phyloP scores from a whole-genome alignment of 2,329 filamentous ascomycete species.

The Stemphylium beticola region DNA sequence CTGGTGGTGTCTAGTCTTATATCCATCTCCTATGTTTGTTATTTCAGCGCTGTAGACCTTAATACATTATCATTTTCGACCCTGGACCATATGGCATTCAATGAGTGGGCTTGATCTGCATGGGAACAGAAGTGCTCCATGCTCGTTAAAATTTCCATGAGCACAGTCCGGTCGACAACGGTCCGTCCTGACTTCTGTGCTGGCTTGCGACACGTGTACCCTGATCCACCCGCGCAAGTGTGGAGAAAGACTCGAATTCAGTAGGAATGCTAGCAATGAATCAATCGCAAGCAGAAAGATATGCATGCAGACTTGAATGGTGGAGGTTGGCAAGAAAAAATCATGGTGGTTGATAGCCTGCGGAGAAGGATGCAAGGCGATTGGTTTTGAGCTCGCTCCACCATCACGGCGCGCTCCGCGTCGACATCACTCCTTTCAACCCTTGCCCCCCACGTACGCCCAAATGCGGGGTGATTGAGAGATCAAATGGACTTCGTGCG shows the following conservation, averaged over 20 bases:
- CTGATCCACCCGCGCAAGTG: neutral
- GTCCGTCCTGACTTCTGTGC: neutral
- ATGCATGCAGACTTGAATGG: neutral
- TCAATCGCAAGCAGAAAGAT: neutral
- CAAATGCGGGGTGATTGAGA: constrained; percentile 33
- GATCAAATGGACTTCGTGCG: constrained; percentile 36
- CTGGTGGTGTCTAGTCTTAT: neutral
- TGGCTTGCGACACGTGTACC: neutral
- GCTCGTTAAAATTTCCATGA: neutral
- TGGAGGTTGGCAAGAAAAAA: neutral
- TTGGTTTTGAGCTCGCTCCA: constrained; percentile 16
- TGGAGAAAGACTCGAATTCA: neutral
- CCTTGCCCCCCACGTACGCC: constrained; percentile 26
- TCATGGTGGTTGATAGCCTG: neutral
- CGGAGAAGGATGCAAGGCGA: constrained; percentile 16
- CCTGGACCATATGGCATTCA: too few species aligned
- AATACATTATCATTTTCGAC: neutral
- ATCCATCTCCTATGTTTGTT: neutral
- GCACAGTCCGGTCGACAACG: neutral
- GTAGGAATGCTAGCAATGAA: neutral
- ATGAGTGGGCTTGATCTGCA: too few species aligned
- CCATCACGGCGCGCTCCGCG: constrained; percentile 19
- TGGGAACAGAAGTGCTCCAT: too few species aligned
- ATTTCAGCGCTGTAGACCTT: neutral
- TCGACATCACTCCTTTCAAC: constrained; percentile 22